These are phyloP conservation scores for Saccharomyces hybrid DNA, from an alignment of 1,139 yeast species.

Conservation along the genomic window DNA sequence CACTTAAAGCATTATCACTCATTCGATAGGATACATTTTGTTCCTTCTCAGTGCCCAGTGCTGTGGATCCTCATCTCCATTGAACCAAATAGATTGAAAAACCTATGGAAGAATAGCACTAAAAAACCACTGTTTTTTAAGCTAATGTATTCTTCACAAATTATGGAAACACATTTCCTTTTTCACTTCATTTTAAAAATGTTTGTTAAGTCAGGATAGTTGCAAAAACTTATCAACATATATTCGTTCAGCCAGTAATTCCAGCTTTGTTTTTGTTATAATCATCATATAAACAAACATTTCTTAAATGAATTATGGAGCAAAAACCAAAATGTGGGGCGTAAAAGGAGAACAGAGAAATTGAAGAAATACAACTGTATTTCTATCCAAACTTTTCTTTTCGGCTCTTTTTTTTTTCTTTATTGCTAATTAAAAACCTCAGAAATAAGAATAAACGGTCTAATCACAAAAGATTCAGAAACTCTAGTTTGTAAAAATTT, in stretches of 20 bases:
- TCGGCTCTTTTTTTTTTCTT: not conserved
- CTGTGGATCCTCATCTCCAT: slow-evolving; percentile 77
- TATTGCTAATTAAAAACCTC: slow-evolving; percentile 1
- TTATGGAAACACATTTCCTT: not conserved
- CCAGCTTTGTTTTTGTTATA: slow-evolving; percentile 90
- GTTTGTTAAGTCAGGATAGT: slow-evolving; percentile 38
- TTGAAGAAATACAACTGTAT: slow-evolving; percentile 22
- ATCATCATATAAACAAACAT: slow-evolving; percentile 50
- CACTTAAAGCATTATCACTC: slow-evolving; percentile 95
- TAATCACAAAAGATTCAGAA: slow-evolving; percentile 34
- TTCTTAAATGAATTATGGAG: not conserved
- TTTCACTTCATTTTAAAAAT: not conserved
- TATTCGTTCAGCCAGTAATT: slow-evolving; percentile 92
- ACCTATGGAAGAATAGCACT: slow-evolving; percentile 3
- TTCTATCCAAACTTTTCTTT: slow-evolving; percentile 5
- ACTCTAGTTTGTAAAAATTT: slow-evolving; percentile 34
- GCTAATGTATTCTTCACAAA: slow-evolving; percentile 9
- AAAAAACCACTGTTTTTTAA: slow-evolving; percentile 21
- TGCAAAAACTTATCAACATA: slow-evolving; percentile 88
- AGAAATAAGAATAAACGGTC: slow-evolving; percentile 18
- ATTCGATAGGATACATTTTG: slow-evolving; percentile 33
- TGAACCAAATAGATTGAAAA: slow-evolving; percentile 11
- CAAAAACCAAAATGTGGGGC: slow-evolving; percentile 2
- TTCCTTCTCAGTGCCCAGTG: slow-evolving; percentile 96
- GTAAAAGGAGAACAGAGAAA: slow-evolving; percentile 4